Conservation (phyloP, 2,329 filamentous ascomycete genomes). For the Dactylellina cionopaga region DNA sequence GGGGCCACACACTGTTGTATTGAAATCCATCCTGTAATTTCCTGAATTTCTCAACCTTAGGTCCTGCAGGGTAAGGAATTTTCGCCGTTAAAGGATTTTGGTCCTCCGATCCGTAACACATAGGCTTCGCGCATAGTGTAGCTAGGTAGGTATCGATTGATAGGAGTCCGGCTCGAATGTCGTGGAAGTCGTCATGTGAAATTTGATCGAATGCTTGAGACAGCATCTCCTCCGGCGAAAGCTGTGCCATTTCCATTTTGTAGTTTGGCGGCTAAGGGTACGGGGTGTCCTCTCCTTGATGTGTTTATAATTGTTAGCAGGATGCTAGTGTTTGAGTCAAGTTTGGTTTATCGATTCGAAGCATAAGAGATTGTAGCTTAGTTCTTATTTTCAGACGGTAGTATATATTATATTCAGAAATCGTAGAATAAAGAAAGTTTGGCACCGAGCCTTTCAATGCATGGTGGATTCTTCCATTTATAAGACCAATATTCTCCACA, state of each 20-base stretch:
- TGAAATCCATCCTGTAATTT: conserved; percentile 96
- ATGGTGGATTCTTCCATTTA: too few species aligned
- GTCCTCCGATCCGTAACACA: neutral
- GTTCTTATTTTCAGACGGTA: too few species aligned
- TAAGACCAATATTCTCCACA: too few species aligned
- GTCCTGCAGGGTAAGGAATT: conserved; percentile 71
- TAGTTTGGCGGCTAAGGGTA: too few species aligned
- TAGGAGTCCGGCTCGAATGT: conserved; percentile 60
- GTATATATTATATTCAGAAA: too few species aligned
- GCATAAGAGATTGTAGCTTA: too few species aligned
- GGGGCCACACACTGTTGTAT: conserved; percentile 86
- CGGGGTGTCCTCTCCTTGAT: too few species aligned
- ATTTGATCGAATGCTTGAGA: conserved; percentile 58
- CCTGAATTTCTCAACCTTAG: conserved; percentile 94
- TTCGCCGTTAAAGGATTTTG: neutral
- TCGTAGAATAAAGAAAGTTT: too few species aligned
- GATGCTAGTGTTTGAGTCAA: too few species aligned
- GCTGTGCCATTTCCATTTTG: conserved; percentile 45
- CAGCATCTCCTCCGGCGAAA: conserved; percentile 54
- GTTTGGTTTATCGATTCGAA: too few species aligned
- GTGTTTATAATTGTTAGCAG: too few species aligned
- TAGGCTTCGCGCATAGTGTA: conserved; percentile 73
- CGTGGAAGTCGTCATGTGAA: conserved; percentile 59
- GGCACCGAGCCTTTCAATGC: too few species aligned
- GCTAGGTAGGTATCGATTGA: conserved; percentile 64